Conservation (phyloP, 257 asterid genomes). For the Haberlea rhodopensis region DNA sequence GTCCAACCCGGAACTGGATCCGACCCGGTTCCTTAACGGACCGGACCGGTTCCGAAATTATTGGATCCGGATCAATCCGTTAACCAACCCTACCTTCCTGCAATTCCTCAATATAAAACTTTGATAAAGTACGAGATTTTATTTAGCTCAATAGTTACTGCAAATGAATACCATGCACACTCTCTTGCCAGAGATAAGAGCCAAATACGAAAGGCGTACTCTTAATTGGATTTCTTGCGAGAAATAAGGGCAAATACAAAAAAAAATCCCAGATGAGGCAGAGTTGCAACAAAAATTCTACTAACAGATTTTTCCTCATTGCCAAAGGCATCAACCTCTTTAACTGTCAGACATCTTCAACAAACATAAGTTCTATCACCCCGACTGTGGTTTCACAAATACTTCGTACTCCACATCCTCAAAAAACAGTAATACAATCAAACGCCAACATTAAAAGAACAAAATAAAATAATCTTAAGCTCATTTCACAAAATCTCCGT, state of each 20-base stretch:
- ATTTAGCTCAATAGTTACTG: background rate
- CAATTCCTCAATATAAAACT: too few relatives aligned
- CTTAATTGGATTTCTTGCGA: background rate
- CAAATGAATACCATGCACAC: background rate
- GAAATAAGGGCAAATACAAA: background rate
- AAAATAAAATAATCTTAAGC: background rate
- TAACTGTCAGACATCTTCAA: background rate
- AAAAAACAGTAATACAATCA: too few relatives aligned
- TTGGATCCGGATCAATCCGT: too few relatives aligned
- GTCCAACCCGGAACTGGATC: too few relatives aligned
- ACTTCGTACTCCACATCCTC: too few relatives aligned
- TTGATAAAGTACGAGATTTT: background rate
- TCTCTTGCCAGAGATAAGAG: background rate
- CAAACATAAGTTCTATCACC: background rate
- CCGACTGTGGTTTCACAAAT: background rate
- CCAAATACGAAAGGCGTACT: background rate
- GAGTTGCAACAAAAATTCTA: background rate
- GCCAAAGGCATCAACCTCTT: constrained; percentile 19
- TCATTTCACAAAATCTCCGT: constrained; percentile 4
- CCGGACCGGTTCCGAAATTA: too few relatives aligned
- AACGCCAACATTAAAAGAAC: too few relatives aligned
- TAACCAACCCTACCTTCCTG: too few relatives aligned
- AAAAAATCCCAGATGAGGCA: background rate
- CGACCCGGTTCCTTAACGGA: too few relatives aligned
- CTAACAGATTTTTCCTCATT: constrained; percentile 8